Evolutionary conservation across 805 yeast genomes (phyloP), one percentile per base, ranked within the genome.

Genomic region (Lipomyces yamadae): DNA sequence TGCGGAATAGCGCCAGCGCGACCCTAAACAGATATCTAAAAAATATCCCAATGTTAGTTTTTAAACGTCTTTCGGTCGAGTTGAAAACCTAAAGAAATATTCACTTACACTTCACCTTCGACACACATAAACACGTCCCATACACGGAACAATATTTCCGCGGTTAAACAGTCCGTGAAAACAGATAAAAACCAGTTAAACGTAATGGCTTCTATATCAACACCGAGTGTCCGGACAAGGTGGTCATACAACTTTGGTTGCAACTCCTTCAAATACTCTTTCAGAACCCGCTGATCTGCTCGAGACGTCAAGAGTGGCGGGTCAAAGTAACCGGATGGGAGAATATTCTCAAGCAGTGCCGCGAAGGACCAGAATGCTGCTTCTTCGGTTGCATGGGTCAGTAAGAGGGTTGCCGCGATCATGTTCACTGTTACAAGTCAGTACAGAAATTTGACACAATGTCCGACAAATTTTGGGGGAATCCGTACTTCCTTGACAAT

Each of bases 111-210:
- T 56, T 77, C 81, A 3, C 83, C 83, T 15, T 77, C 80, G 30
- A 80, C 73, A 73, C 83, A 78, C 58, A 86, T 72, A 24, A 81
- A 78, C 48, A 78, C 76, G 72, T 86, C 89, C 80, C 87, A 82
- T 7, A 85, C 74, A 58, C 83, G 78, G 73, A 84, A 82, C 76
- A 86, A 80, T 1, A 82, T 78, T 39, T 85, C 87, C 1, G 83
- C 77, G 0, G 84, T 82, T n/a, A 84, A 72, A 45, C 84, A 79
- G 57, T 80, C 87, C 0, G 85, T 82, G 72, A 85, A 86, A 37
- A 86, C 74, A 8, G 86, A 79, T 15, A 85, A 77, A 78, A 86
- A 85, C 89, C 89, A 85, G 66, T 84, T 83, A 72, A 84, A 80
- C 11, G 86, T 80, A 32, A 85, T 79, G 18, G 84, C 79, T 56